These are phyloP conservation scores for Cutaneotrichosporon dermatis DNA, from an alignment of 1,284 basidiomycete genomes.

Conservation along the genomic window DNA sequence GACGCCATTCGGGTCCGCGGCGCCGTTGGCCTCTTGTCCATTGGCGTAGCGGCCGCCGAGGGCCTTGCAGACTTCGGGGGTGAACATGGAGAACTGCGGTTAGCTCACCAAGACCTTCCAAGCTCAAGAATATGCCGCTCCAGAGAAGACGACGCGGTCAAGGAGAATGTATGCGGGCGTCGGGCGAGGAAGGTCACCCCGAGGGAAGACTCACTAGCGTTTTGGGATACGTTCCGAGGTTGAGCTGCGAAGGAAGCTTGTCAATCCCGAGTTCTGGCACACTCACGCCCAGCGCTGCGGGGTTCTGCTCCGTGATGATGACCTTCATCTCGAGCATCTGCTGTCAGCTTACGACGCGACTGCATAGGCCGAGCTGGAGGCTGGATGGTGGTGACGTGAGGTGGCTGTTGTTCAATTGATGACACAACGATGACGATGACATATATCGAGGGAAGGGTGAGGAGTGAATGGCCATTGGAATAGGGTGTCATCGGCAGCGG, in stretches of 20 bases:
- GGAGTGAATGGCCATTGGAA: neutral
- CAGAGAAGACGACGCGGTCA: no score
- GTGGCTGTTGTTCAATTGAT: no score
- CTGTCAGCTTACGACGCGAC: neutral
- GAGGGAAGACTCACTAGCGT: constrained; percentile 42
- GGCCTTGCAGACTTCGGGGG: constrained; percentile 59
- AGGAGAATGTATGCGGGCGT: no score
- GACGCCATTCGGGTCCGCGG: constrained; percentile 33
- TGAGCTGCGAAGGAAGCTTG: constrained; percentile 36
- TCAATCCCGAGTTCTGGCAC: constrained; percentile 58
- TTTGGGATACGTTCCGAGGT: constrained; percentile 62
- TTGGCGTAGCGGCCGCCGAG: constrained; percentile 44
- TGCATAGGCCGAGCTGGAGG: no score
- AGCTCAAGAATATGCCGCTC: no score
- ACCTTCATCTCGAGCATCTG: constrained; percentile 20
- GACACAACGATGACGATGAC: no score
- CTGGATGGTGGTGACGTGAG: no score
- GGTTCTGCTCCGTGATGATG: constrained; percentile 69
- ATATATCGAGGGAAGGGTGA: no score
- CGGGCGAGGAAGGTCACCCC: neutral
- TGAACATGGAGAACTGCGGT: constrained; percentile 72
- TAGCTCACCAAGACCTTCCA: neutral
- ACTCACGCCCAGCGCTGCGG: constrained; percentile 67
- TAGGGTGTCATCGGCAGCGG: neutral
- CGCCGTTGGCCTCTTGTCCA: constrained; percentile 1